These are phyloP conservation scores for Talaromyces ruber DNA, from an alignment of 495 filamentous ascomycete genomes.

Conservation along the genomic window DNA sequence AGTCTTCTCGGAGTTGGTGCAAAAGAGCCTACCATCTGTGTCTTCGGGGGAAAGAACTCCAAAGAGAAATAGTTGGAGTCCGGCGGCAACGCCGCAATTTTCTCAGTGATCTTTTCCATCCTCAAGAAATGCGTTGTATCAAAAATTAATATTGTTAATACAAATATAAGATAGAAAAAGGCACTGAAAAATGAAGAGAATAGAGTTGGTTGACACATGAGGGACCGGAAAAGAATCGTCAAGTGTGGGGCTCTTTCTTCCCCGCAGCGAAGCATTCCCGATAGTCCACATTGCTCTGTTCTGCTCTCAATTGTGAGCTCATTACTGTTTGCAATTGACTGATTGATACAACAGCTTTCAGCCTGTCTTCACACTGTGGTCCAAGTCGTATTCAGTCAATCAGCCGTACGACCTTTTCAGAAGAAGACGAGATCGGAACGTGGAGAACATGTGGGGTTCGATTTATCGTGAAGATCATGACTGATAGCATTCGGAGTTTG, in stretches of 20 bases:
- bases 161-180: not conserved
- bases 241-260: constrained; percentile 2
- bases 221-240: constrained; percentile 10
- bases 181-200: not conserved
- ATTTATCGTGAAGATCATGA: not conserved
- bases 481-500: not conserved
- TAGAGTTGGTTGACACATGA: not conserved
- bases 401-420: not conserved
- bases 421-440: not conserved
- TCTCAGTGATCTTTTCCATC: constrained; percentile 94
- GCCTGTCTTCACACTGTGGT: not conserved
- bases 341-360: not conserved
- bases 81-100: constrained; percentile 82
- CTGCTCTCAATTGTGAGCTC: not conserved
- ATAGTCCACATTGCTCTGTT: not conserved
- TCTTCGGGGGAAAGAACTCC: constrained; percentile 99
- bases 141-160: not conserved
- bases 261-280: not conserved
- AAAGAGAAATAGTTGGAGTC: constrained; percentile 86
- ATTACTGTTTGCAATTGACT: not conserved
- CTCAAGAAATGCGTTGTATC: not conserved
- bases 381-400: not conserved
- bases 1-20: constrained; percentile 7
- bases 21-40: constrained; percentile 59
- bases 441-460: not conserved